phyloP scores from a whole-genome alignment of 306 rosid species.

The Hylodesmum podocarpum region DNA sequence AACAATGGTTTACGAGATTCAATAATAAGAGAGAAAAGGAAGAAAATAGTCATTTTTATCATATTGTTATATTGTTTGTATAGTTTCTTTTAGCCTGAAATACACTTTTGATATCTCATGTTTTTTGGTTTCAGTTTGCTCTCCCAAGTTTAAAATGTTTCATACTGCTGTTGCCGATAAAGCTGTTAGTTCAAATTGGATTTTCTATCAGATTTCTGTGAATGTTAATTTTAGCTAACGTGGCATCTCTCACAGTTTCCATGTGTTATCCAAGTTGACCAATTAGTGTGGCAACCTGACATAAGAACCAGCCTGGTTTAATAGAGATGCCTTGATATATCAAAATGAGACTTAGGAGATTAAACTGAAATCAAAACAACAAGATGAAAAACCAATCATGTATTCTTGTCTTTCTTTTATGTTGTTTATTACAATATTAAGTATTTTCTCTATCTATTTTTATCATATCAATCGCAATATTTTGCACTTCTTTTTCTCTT shows the following conservation, averaged over 20 bases:
- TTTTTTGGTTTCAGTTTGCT: neutral
- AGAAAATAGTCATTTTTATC: neutral
- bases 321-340: too few species aligned
- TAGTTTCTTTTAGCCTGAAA: neutral
- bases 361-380: too few species aligned
- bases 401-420: neutral
- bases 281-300: neutral
- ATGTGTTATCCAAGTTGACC: too few species aligned
- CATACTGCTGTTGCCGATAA: too few species aligned
- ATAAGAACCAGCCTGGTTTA: too few species aligned
- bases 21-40: neutral
- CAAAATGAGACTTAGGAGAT: too few species aligned
- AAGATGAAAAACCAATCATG: neutral
- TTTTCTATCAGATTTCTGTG: too few species aligned
- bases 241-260: too few species aligned
- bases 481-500: neutral
- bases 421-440: neutral
- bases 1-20: too few species aligned
- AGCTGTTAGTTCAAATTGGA: too few species aligned
- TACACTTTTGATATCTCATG: neutral
- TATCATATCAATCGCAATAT: neutral
- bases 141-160: too few species aligned
- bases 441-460: neutral
- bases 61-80: neutral
- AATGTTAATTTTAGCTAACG: too few species aligned